Evolutionary conservation across 139 green algal genomes (phyloP), one percentile per base, ranked within the genome.

Genomic region (Tetratostichococcus sp.): DNA sequence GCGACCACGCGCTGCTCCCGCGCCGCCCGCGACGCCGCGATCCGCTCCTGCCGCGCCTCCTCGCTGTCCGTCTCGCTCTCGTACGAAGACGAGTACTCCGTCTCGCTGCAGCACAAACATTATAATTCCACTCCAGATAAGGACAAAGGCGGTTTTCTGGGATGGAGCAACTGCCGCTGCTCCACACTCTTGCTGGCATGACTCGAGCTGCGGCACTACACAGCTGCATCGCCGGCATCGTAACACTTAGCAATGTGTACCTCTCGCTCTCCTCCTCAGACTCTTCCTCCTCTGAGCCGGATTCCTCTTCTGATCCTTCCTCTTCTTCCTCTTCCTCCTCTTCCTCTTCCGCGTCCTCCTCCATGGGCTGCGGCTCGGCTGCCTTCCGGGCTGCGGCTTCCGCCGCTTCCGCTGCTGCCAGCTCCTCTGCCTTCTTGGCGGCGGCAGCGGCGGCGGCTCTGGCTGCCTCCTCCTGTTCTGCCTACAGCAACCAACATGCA

Each of bases 31-130:
- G 76, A 69, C 6, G 69, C 75, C 33, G 35, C 32, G 30, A 73
- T 33, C 31, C 88, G 82, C 71, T 76, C 71, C 43, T 85, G 85
- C 21, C 87, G 71, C 16, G 42, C 67, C 81, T 94, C 90, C 34
- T 93, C 89, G 66, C 75, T 90, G 76, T 97, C 90, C 28, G 68
- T 79, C 62, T 82, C 80, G 19, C 42, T 79, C 21, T 80, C 77
- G 43, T 85, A 76, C 0, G 74, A 75, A 16, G 77, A 77, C 21
- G 67, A 79, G 62, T 85, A 77, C 26, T 86, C 75, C 50, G 50
- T n/a, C 32, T 91, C 87, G 70, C 71, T 82, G 43, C 72, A 74
- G 70, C 70, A 26, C 19, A 25, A 8, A 14, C 8, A 22, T 50
- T 50, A 22, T 8, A 14, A 14, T 8, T 50, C 14, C 39, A 50